Base-by-base conservation (phyloP, 345 rosid species). In the Kernera saxatilis region DNA sequence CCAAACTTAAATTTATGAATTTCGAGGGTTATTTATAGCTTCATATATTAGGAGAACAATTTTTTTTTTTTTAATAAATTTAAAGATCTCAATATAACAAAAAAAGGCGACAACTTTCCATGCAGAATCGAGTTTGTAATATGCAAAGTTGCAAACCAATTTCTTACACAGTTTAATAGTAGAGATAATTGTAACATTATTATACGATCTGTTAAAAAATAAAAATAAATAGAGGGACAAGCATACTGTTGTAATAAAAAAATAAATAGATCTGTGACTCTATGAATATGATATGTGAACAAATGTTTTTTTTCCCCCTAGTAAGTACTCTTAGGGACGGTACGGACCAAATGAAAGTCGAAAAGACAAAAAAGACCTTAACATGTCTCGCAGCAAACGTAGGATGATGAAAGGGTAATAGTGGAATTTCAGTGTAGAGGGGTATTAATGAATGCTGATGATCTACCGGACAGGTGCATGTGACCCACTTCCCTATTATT, bases 401-500 rank as follows among this genome's bases (percentile, higher is more conserved):
- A 23, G 0, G 3, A 7, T 19, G 5, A 17, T 0, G 0, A 3
- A 30, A 60, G 64, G 78, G 57, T 52, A 60, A 1, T n/a, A 43
- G 0, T 0, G 35, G 11, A 17, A 19, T 17, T 26, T 25, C 0
- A 15, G 3, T n/a, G 19, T 2, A 9, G 1, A 11, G 46, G 46
- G n/a, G 19, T 68, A 60, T 60, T 67, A 69, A 75, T 61, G 70
- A 52, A 19, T 63, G 67, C 49, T 70, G 67, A 59, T 75, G 75
- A 49, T 59, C 79, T 30, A 48, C 68, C 57, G 57, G 84, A 83
- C 87, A 81, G 29, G 10, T 67, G 81, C 88, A 86, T 83, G 88
- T 84, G 91, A 78, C 77, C 78, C 84, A 75, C 77, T 82, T 66
- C 71, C 14, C 56, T 36, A 77, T 79, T 76, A 78, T 83, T 78